Base-by-base conservation (phyloP, 2,329 filamentous ascomycete genomes). In the Pseudopithomyces chartarum region DNA sequence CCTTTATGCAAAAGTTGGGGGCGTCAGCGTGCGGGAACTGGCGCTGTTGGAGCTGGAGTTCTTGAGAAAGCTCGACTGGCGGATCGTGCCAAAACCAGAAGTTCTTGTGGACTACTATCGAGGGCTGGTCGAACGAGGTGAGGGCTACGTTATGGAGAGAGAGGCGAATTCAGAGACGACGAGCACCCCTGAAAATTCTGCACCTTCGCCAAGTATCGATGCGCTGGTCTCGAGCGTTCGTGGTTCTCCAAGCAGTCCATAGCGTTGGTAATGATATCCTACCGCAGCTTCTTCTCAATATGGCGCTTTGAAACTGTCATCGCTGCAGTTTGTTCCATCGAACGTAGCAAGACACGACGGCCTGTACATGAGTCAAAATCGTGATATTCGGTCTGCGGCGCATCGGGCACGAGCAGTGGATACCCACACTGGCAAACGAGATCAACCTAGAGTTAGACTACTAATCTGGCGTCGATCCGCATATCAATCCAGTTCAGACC, bases 1-100 rank as follows among this genome's bases (percentile, higher is more conserved):
- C 26, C 96, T 94, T 0, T 99, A 99, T 73, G 93, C 95, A 36
- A 85, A 92, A 54, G 93, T 99, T 0, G 95, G 95, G 5, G 95
- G 95, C 60, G 92, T 99, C 48, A 92, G 91, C 63, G 84, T 97
- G 36, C 87, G 90, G 47, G 95, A 99, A 76, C 80, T 99, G 61
- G 96, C 95, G 56, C 81, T 97, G 55, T 81, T 99, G 10, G 95
- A 99, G 75, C 83, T 99, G 29, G 95, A 99, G 69, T 97, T 99
- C 64, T 80, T 99, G 32, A 92, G 93, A 71, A 84, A 91, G 52
- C 90, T 99, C 26, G 91, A 97, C 70, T 99, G 95, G 94, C 91
- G 90, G 69, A 99, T 99, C 64, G 93, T 99, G 2, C 95, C 95
- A 5, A 92, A 96, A 69, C 93, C 95, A 1, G 95, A 98, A 73